These are phyloP conservation scores for Sequoiadendron giganteum DNA, from an alignment of 75 land plant genomes.

Conservation along the genomic window DNA sequence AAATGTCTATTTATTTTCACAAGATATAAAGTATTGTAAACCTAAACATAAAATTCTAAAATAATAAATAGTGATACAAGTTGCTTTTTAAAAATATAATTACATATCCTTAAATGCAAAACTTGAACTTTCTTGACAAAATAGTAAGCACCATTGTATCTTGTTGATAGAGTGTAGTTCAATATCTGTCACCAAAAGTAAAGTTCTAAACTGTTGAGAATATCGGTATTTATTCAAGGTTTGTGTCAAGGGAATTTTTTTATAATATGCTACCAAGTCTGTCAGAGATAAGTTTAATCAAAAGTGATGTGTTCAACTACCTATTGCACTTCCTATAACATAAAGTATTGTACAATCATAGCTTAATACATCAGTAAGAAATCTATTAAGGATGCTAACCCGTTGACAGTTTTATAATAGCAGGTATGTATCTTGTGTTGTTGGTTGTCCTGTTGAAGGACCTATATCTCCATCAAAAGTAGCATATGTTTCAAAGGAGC, in stretches of 20 bases:
- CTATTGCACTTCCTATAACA: background rate
- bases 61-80: background rate
- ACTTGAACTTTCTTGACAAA: background rate
- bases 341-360: background rate
- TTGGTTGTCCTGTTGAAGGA: conserved; percentile 95
- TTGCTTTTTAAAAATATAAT: background rate
- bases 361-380: background rate
- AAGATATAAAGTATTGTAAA: background rate
- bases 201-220: background rate
- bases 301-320: background rate
- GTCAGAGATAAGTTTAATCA: background rate
- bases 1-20: background rate
- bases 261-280: background rate
- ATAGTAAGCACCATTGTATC: background rate
- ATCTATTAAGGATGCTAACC: background rate
- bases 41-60: background rate
- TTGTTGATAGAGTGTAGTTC: background rate
- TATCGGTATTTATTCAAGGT: background rate
- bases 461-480: conserved; percentile 70
- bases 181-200: background rate
- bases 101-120: background rate
- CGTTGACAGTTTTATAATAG: background rate
- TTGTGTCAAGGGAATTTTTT: background rate
- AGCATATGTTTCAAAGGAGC: conserved; percentile 83
- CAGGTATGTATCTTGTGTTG: conserved; percentile 94